Conservation (phyloP, 495 filamentous ascomycete species). For the Staphylotrichum tortipilum region DNA sequence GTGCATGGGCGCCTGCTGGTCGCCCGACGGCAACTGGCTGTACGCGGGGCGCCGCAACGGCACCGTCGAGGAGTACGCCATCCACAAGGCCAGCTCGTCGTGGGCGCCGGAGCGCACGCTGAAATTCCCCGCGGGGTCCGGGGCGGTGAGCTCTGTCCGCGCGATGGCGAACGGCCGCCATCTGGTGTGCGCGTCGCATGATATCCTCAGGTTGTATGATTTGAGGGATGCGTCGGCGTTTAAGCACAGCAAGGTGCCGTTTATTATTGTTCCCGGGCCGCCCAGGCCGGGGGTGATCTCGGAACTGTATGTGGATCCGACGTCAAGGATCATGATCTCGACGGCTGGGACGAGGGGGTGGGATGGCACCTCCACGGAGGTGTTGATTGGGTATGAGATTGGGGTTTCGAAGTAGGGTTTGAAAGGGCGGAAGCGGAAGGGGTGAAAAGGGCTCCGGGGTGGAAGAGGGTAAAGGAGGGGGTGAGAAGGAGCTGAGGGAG, state of each 20-base stretch:
- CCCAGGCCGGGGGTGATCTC: conserved; percentile 81
- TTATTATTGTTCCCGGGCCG: conserved; percentile 89
- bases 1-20: conserved; percentile 99
- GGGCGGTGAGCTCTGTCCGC: conserved; percentile 73
- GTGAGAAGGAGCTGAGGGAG: too few species aligned
- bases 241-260: conserved; percentile 77
- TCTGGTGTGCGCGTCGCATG: conserved; percentile 87
- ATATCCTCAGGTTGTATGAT: conserved; percentile 90
- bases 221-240: conserved; percentile 56
- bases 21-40: conserved; percentile 88
- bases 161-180: conserved; percentile 93
- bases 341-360: conserved; percentile 87
- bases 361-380: conserved; percentile 90
- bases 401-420: conserved; percentile 3
- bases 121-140: conserved; percentile 83
- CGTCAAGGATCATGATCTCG: conserved; percentile 82
- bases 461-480: too few species aligned
- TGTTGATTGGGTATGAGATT: conserved; percentile 91
- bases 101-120: conserved; percentile 69
- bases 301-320: conserved; percentile 73
- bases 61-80: conserved; percentile 86
- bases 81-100: conserved; percentile 64
- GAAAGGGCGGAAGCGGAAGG: too few species aligned
- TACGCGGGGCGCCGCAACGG: conserved; percentile 90
- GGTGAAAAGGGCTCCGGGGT: too few species aligned